phyloP scores from a whole-genome alignment of 176 grass and related monocot species.

The Oryza officinalis region DNA sequence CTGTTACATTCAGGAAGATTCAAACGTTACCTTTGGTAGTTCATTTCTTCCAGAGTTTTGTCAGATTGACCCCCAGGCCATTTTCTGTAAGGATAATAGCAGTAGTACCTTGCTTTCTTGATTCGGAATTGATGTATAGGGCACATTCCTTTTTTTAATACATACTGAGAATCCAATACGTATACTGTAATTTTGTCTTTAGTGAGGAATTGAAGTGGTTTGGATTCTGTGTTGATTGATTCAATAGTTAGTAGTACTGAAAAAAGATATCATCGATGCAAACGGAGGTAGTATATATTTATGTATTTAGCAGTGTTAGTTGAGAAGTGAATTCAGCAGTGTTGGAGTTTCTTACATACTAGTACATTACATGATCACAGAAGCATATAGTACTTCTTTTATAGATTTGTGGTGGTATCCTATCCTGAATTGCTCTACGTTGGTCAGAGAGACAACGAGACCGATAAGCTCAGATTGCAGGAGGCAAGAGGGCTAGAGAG shows the following conservation, averaged over 20 bases:
- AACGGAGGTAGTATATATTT: too few species aligned
- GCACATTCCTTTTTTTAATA: neutral
- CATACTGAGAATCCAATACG: neutral
- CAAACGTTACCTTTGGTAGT: neutral
- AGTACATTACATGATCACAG: neutral
- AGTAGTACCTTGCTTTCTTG: neutral
- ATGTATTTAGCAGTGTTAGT: neutral
- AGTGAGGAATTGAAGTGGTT: neutral
- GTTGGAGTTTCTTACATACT: neutral
- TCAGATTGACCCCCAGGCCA: neutral
- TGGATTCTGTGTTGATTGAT: neutral
- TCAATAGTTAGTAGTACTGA: neutral
- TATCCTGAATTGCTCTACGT: neutral
- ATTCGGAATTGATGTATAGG: neutral
- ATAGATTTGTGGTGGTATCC: neutral
- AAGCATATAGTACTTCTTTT: neutral
- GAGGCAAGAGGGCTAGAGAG: neutral
- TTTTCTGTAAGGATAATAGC: neutral
- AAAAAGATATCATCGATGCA: neutral
- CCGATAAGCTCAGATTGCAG: neutral
- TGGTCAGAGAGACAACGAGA: constrained; percentile 18
- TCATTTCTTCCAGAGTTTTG: neutral
- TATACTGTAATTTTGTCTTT: neutral
- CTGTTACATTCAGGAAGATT: constrained; percentile 9
- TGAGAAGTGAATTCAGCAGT: neutral